A percentile compares a stretch with the other conserved stretches of the same genome.
These are phyloP conservation scores for Ustilago vetiveriae DNA, from an alignment of 1,284 basidiomycete genomes.

Conservation along the genomic window DNA sequence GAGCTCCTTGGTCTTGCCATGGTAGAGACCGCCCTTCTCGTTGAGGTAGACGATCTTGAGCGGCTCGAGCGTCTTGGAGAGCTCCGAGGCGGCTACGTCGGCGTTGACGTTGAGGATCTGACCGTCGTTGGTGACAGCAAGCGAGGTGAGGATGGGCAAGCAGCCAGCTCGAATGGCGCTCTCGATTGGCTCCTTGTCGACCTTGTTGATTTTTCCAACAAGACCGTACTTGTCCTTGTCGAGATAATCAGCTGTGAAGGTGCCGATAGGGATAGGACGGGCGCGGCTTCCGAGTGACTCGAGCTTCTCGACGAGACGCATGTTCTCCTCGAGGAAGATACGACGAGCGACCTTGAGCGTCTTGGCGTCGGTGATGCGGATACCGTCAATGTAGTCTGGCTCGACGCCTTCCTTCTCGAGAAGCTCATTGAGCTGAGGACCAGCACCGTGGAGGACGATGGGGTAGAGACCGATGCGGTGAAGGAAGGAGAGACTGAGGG, in stretches of 20 bases:
- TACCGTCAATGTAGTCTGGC: constrained; percentile 67
- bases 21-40: constrained; percentile 97
- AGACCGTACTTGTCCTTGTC: constrained; percentile 67
- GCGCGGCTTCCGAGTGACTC: constrained; percentile 66
- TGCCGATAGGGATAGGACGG: constrained; percentile 65
- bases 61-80: constrained; percentile 67
- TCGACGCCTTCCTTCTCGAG: constrained; percentile 66
- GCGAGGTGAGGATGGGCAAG: constrained; percentile 65
- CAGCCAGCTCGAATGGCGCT: constrained; percentile 66
- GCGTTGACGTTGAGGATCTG: constrained; percentile 67
- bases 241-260: constrained; percentile 64
- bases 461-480: constrained; percentile 67
- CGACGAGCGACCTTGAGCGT: constrained; percentile 65
- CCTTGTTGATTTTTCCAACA: constrained; percentile 66
- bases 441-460: constrained; percentile 66
- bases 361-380: constrained; percentile 66
- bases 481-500: constrained; percentile 66
- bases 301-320: constrained; percentile 65
- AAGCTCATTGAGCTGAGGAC: constrained; percentile 67
- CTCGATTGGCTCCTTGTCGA: constrained; percentile 68
- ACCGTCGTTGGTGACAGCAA: constrained; percentile 65
- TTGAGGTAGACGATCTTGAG: constrained; percentile 97
- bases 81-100: constrained; percentile 66
- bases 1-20: constrained; percentile 76
- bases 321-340: constrained; percentile 67